These are phyloP conservation scores for Solanum etuberosum DNA, from an alignment of 257 asterid genomes.

Conservation along the genomic window DNA sequence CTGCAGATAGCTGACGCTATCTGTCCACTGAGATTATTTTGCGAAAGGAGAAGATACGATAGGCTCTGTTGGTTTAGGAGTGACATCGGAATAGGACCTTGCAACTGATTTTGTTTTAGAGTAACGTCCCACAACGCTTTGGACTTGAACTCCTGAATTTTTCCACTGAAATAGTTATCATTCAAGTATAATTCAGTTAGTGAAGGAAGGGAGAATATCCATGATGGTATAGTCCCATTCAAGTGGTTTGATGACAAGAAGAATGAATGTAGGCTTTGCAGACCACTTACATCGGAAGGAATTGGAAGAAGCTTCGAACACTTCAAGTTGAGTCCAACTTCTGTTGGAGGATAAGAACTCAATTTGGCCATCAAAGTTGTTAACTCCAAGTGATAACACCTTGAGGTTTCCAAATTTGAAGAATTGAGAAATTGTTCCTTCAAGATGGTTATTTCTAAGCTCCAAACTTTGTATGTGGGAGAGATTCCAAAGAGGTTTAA, in stretches of 20 bases:
- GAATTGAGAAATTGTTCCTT: conserved; percentile 5
- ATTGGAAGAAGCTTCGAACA: not conserved
- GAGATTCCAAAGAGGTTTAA: conserved; percentile 11
- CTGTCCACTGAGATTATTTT: not conserved
- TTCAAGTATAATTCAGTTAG: not conserved
- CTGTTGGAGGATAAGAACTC: not conserved
- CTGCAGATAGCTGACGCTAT: not conserved
- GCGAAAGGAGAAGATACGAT: not conserved
- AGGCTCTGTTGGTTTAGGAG: not conserved
- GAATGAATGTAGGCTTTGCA: not conserved
- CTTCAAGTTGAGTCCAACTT: not conserved
- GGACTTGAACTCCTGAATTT: not conserved
- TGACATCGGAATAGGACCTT: not conserved
- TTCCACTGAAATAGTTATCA: not conserved
- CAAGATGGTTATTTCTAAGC: conserved; percentile 1
- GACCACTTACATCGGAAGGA: not conserved
- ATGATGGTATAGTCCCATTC: not conserved
- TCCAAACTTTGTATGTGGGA: not conserved
- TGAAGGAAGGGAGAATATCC: not conserved
- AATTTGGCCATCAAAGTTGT: not conserved
- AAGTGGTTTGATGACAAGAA: not conserved
- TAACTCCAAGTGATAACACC: not conserved
- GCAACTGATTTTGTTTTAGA: not conserved
- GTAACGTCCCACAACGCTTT: not conserved
- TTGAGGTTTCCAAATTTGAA: not conserved